Percentiles rank a stretch among this genome's conserved stretches.
Conservation (phyloP, 805 yeast genomes). For the Lachancea waltii region DNA sequence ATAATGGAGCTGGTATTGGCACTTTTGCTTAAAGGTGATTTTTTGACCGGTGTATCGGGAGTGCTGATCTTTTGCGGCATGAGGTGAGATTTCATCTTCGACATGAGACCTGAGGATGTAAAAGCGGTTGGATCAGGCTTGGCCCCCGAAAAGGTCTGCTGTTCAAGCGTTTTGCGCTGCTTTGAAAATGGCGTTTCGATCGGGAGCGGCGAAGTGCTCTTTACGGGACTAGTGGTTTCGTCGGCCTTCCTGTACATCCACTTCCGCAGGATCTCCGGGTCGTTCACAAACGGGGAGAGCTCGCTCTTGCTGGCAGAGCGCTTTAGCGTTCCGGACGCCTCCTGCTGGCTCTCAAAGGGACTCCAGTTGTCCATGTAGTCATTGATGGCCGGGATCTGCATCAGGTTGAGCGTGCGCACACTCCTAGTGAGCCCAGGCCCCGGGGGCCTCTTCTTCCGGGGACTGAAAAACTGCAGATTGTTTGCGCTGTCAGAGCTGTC, state of each 20-base stretch:
- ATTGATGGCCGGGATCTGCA: constrained; percentile 22
- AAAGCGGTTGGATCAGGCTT: constrained; percentile 28
- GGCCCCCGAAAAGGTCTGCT: constrained; percentile 12
- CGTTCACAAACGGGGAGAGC: constrained; percentile 28
- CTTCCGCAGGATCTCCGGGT: constrained; percentile 17
- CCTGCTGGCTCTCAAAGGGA: constrained; percentile 19
- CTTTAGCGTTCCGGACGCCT: constrained; percentile 18
- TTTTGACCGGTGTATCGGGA: constrained; percentile 32
- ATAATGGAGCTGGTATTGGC: constrained; percentile 12
- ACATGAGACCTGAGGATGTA: constrained; percentile 23
- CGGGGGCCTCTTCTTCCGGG: neutral
- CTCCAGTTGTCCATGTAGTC: constrained; percentile 25
- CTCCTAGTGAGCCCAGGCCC: constrained; percentile 40
- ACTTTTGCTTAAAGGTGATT: constrained; percentile 21
- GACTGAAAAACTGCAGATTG: constrained; percentile 11
- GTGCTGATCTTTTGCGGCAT: constrained; percentile 22
- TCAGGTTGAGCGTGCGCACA: constrained; percentile 45
- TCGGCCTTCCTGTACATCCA: constrained; percentile 16
- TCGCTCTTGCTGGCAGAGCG: constrained; percentile 27
- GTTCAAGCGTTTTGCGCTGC: constrained; percentile 7
- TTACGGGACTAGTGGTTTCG: neutral
- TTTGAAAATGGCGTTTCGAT: constrained; percentile 1
- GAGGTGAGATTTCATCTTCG: constrained; percentile 20
- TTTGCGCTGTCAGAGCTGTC: constrained; percentile 16
- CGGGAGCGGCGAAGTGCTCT: constrained; percentile 1